Conservation (phyloP, 2,329 filamentous ascomycete genomes). For the Beauveria rudraprayagi region DNA sequence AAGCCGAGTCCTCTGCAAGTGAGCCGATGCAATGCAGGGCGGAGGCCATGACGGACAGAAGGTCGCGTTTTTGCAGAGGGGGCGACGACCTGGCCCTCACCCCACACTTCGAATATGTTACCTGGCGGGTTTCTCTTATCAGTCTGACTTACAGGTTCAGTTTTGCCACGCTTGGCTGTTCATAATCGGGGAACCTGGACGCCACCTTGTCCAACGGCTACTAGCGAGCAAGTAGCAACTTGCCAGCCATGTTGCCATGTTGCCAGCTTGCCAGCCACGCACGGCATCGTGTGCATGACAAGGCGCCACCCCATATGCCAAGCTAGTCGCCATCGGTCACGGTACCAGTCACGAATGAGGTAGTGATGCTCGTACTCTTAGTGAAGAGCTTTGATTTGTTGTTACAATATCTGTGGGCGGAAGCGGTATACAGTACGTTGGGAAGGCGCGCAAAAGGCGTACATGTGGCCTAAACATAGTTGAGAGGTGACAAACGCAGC, state of each 20-base stretch:
- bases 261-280: background rate
- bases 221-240: background rate
- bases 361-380: background rate
- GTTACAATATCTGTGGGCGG: background rate
- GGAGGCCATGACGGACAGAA: background rate
- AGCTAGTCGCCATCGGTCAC: constrained; percentile 7
- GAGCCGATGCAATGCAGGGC: background rate
- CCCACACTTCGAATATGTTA: background rate
- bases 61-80: background rate
- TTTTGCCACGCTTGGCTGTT: background rate
- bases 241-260: background rate
- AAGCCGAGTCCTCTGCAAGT: background rate
- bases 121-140: background rate
- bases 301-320: constrained; percentile 4
- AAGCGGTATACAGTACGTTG: background rate
- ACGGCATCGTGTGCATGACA: constrained; percentile 3
- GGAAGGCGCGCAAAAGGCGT: background rate
- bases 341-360: constrained; percentile 2
- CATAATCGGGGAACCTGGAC: background rate
- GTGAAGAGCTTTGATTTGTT: background rate
- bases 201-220: background rate
- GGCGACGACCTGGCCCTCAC: background rate
- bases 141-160: background rate
- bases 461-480: background rate
- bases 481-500: background rate